Evolutionary conservation across 257 asterid species (phyloP).

Genomic region (Solanum piurae): DNA sequence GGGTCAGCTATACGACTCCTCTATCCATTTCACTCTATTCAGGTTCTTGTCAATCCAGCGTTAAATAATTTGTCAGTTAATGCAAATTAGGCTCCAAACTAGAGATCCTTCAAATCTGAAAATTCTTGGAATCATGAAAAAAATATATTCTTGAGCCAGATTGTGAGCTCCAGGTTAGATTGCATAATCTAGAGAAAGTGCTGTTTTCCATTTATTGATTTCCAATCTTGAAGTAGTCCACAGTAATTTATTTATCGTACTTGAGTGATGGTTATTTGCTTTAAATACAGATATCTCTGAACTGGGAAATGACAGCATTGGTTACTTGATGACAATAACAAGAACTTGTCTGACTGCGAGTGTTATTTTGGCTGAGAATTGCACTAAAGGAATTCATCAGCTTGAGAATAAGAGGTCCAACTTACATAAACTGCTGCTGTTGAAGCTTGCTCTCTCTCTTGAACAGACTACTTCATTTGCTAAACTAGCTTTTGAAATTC

Average conservation of each 20-base stretch:
- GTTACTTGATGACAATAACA: conserved; percentile 35
- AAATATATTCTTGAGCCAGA: not conserved
- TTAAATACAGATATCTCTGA: conserved; percentile 45
- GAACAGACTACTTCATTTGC: conserved; percentile 54
- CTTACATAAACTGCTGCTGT: conserved; percentile 49
- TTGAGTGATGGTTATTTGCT: conserved; percentile 10
- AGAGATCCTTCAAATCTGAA: not conserved
- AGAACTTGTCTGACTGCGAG: conserved; percentile 66
- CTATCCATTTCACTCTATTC: not conserved
- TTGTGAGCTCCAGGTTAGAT: not conserved
- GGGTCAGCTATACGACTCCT: not conserved
- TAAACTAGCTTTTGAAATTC: conserved; percentile 45
- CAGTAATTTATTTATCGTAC: conserved; percentile 1
- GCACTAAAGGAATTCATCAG: conserved; percentile 59
- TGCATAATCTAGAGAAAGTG: not conserved
- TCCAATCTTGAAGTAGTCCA: not conserved
- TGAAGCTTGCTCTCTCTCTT: conserved; percentile 69
- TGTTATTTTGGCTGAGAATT: conserved; percentile 40
- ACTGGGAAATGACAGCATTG: conserved; percentile 35
- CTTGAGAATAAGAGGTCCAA: conserved; percentile 49
- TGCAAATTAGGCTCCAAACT: not conserved
- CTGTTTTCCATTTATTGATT: not conserved
- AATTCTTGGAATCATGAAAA: not conserved
- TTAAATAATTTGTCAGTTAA: not conserved
- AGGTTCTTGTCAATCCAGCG: not conserved